Percentiles rank a stretch among this genome's conserved stretches.
Evolutionary conservation across 257 asterid genomes (phyloP).

Genomic region (Nyctanthes arbortristis): DNA sequence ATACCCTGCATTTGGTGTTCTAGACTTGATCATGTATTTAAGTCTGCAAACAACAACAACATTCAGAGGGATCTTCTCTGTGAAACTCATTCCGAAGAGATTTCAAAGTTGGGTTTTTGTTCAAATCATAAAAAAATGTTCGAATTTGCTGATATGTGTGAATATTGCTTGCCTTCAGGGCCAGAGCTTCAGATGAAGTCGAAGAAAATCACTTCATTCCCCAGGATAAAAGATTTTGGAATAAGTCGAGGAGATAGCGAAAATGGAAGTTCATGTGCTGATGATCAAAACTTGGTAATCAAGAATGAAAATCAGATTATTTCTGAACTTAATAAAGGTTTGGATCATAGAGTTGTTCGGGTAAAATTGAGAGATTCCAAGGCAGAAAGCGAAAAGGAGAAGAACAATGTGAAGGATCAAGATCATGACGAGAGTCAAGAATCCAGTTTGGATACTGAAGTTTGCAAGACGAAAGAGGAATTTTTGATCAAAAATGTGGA

Average conservation of each 20-base stretch:
- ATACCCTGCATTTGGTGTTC: conserved; percentile 91
- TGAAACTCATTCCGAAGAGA: conserved; percentile 68
- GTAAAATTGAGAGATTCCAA: conserved; percentile 26
- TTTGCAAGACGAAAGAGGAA: background rate
- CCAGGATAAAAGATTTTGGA: too few species aligned
- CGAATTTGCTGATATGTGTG: conserved; percentile 59
- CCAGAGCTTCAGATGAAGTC: too few species aligned
- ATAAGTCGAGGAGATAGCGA: too few species aligned
- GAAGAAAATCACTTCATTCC: too few species aligned
- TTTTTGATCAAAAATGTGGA: background rate
- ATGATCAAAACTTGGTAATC: conserved; percentile 23
- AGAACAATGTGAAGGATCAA: conserved; percentile 6
- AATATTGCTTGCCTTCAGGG: conserved; percentile 67
- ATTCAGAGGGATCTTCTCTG: conserved; percentile 66
- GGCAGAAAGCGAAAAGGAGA: conserved; percentile 15
- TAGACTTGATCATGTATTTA: conserved; percentile 64
- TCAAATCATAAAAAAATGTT: conserved; percentile 60
- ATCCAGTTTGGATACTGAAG: conserved; percentile 10
- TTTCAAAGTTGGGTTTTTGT: conserved; percentile 67
- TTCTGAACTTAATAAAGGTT: conserved; percentile 19
- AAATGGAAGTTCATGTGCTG: conserved; percentile 21
- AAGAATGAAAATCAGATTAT: conserved; percentile 13
- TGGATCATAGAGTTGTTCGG: conserved; percentile 6
- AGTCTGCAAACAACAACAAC: conserved; percentile 42
- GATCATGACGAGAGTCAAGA: conserved; percentile 4